Conservation (phyloP, 305 asterid species). For the Plantago coronopus region DNA sequence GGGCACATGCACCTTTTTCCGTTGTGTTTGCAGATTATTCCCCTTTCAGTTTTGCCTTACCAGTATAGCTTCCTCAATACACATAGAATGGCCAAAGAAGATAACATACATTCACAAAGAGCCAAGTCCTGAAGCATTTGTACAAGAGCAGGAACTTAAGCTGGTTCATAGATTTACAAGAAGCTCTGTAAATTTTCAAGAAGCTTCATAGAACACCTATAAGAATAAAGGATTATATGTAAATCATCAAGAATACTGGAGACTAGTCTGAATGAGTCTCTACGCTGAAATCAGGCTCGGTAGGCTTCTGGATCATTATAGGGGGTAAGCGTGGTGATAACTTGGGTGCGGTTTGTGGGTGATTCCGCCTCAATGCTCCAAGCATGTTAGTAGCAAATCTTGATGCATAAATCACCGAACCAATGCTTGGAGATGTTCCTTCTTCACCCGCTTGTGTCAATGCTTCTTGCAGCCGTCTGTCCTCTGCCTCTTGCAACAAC, state of each 20-base stretch:
- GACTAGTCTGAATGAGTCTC: conserved; percentile 18
- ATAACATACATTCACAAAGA: background rate
- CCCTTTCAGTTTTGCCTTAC: too few relatives aligned
- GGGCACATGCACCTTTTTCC: too few relatives aligned
- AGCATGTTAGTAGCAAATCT: conserved; percentile 48
- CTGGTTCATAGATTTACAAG: background rate
- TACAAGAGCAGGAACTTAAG: background rate
- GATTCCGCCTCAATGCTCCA: conserved; percentile 34
- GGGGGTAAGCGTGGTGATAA: conserved; percentile 36
- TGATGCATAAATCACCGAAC: conserved; percentile 49
- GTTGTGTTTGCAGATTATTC: too few relatives aligned
- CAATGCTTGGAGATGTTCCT: conserved; percentile 31
- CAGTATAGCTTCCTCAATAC: background rate
- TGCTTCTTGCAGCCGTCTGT: conserved; percentile 28
- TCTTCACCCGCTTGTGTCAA: conserved; percentile 26
- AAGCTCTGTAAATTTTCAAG: background rate
- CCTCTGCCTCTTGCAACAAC: conserved; percentile 43
- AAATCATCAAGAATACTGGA: too few relatives aligned
- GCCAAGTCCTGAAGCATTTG: conserved; percentile 5
- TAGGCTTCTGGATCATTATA: conserved; percentile 56
- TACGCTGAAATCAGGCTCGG: conserved; percentile 57
- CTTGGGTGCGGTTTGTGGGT: conserved; percentile 17
- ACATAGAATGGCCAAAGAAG: too few relatives aligned
- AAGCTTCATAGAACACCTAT: background rate
- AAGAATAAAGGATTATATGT: background rate